These are phyloP conservation scores for Cryoendolithus antarcticus DNA, from an alignment of 2,329 filamentous ascomycete genomes.

Conservation along the genomic window DNA sequence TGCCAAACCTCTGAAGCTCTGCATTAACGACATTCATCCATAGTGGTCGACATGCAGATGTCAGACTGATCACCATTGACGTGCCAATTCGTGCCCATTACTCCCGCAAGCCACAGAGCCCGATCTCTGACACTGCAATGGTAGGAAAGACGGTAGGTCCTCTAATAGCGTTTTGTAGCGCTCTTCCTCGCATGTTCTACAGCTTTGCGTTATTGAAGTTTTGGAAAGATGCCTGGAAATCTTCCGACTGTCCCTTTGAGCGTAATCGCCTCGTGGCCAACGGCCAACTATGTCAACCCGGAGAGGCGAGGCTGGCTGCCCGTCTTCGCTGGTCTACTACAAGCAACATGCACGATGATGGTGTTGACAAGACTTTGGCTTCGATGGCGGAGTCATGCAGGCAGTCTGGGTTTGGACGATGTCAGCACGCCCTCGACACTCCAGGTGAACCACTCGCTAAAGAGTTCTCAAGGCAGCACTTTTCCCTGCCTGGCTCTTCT, in stretches of 20 bases:
- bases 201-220: too few relatives aligned
- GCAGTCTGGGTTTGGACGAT: slow-evolving; percentile 22
- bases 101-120: too few relatives aligned
- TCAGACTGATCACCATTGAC: too few relatives aligned
- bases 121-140: too few relatives aligned
- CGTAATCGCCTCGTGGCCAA: slow-evolving; percentile 21
- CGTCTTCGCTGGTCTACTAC: slow-evolving; percentile 17
- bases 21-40: too few relatives aligned
- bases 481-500: slow-evolving; percentile 12
- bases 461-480: slow-evolving; percentile 10
- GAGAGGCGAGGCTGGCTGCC: slow-evolving; percentile 21
- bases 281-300: slow-evolving; percentile 20
- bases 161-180: too few relatives aligned
- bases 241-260: slow-evolving; percentile 13
- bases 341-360: slow-evolving; percentile 15
- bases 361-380: slow-evolving; percentile 18
- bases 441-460: not conserved
- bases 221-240: slow-evolving; percentile 13
- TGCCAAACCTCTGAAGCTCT: too few relatives aligned
- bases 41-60: too few relatives aligned
- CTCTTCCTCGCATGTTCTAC: too few relatives aligned
- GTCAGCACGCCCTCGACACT: slow-evolving; percentile 7
- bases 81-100: too few relatives aligned
- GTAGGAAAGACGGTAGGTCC: too few relatives aligned
- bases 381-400: slow-evolving; percentile 16